Evolutionary conservation across 78 protist species (phyloP), one percentile per base, ranked within the genome.

Genomic region (Chrysochromulina parva): DNA sequence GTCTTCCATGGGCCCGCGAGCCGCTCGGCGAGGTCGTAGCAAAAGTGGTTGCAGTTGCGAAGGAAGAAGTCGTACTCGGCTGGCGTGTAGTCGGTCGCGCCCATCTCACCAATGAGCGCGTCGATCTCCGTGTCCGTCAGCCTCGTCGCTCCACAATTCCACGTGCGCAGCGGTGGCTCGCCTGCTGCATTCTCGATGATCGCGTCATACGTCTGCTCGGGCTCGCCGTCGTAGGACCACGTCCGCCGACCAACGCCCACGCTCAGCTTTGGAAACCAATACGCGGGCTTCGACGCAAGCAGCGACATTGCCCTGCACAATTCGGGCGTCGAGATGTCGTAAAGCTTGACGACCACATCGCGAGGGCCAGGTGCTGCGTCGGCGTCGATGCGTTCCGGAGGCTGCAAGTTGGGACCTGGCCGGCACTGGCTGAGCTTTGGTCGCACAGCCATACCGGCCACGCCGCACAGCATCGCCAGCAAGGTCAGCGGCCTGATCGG

Each of bases 211-310:
- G 71, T 65, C 47, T 22, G 71, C 71, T 65, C 71, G 17, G 19
- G 10, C 71, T 65, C 71, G 19, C 71, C 71, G 71, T 65, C 71
- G 71, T 65, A 65, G n/a, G 71, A 65, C 71, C 71, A 65, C 71
- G 71, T 65, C 26, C 71, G 71, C 26, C 71, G n/a, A 3, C 71
- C 71, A 14, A 65, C n/a, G 10, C 26, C 3, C 26, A 65, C 71
- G 71, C n/a, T 65, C 71, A 65, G 3, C 71, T 65, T 65, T 16
- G 71, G 71, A 65, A 65, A 65, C 71, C 71, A 65, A 3, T 19
- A 14, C 19, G 19, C 71, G 5, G 10, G n/a, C 71, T 65, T 65
- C 47, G 10, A 3, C n/a, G n/a, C 5, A 14, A 65, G 10, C 47
- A 65, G 71, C 71, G 71, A 65, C 10, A 65, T 10, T 22, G 71